These are phyloP conservation scores for Lentinula guzmanii DNA, from an alignment of 768 basidiomycete species.

Conservation along the genomic window DNA sequence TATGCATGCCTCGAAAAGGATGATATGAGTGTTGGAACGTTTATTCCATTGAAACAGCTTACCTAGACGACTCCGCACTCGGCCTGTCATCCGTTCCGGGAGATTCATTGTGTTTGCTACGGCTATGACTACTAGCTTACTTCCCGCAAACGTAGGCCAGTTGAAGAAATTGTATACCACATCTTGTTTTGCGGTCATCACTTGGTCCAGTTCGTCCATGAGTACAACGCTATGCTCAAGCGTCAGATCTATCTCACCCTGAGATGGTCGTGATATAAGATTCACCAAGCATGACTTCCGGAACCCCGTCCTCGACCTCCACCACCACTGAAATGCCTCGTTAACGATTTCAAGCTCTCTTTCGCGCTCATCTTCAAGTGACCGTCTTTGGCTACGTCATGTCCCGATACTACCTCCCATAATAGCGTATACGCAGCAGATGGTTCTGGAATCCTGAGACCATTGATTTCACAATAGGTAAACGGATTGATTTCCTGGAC, in stretches of 20 bases:
- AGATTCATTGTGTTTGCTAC: conserved; percentile 99
- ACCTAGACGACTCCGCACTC: conserved; percentile 91
- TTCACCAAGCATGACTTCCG: conserved; percentile 80
- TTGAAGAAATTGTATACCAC: conserved; percentile 99
- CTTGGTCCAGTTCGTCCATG: conserved; percentile 98
- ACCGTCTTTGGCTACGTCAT: conserved; percentile 56
- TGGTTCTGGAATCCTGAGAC: conserved; percentile 88
- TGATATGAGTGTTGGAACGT: neutral
- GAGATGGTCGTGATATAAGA: conserved; percentile 16
- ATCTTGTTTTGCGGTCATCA: conserved; percentile 94
- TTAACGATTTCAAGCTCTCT: conserved; percentile 76
- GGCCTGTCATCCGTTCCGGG: conserved; percentile 89
- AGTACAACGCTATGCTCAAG: conserved; percentile 73
- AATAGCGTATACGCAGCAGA: conserved; percentile 87
- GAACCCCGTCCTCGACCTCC: conserved; percentile 58
- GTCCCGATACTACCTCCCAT: conserved; percentile 90
- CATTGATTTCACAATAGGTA: conserved; percentile 97
- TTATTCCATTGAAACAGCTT: conserved; percentile 14
- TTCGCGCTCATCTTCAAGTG: conserved; percentile 67
- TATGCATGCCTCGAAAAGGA: conserved; percentile 61
- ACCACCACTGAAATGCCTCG: conserved; percentile 67
- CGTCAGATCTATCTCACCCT: neutral
- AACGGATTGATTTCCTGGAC: conserved; percentile 87
- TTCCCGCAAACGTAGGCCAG: conserved; percentile 89
- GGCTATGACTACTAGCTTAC: conserved; percentile 90